Conservation (phyloP, 371 early-diverging fungal species). For the Amoeboaphelidium protococcarum region DNA sequence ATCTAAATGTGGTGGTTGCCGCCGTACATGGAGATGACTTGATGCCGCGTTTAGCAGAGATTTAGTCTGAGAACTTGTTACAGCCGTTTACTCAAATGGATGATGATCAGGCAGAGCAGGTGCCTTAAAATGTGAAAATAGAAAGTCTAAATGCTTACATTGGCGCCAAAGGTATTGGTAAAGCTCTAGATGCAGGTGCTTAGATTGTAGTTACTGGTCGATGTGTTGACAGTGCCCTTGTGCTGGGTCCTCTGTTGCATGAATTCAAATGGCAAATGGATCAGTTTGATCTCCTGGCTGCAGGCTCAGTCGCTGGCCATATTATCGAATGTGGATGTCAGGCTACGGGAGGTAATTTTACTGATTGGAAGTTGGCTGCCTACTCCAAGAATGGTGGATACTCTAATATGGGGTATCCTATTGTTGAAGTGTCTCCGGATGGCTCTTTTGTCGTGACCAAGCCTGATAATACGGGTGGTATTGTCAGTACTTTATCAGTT, state of each 20-base stretch:
- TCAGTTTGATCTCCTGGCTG: slow-evolving; percentile 32
- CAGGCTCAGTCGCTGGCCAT: slow-evolving; percentile 40
- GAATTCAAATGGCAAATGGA: slow-evolving; percentile 23
- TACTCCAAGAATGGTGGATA: slow-evolving; percentile 28
- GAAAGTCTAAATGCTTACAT: slow-evolving; percentile 25
- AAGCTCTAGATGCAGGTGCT: slow-evolving; percentile 29
- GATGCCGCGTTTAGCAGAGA: slow-evolving; percentile 9
- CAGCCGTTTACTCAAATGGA: slow-evolving; percentile 22
- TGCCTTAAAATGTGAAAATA: slow-evolving; percentile 20
- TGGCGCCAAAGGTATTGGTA: slow-evolving; percentile 26
- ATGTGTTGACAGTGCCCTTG: slow-evolving; percentile 35
- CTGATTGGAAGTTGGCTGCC: slow-evolving; percentile 36
- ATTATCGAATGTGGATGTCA: slow-evolving; percentile 50
- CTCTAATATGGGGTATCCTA: slow-evolving; percentile 42
- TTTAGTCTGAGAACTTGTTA: slow-evolving; percentile 11
- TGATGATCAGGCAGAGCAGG: slow-evolving; percentile 18
- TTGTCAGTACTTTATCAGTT: slow-evolving; percentile 31
- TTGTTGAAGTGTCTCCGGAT: slow-evolving; percentile 26
- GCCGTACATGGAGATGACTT: slow-evolving; percentile 39
- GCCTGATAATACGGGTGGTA: slow-evolving; percentile 34
- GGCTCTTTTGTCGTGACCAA: slow-evolving; percentile 38
- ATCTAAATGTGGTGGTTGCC: slow-evolving; percentile 23
- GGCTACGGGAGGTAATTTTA: slow-evolving; percentile 44
- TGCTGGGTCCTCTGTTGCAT: slow-evolving; percentile 27
- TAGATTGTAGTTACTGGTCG: slow-evolving; percentile 44